phyloP scores from a whole-genome alignment of 495 filamentous ascomycete species.

The Cudoniella acicularis region DNA sequence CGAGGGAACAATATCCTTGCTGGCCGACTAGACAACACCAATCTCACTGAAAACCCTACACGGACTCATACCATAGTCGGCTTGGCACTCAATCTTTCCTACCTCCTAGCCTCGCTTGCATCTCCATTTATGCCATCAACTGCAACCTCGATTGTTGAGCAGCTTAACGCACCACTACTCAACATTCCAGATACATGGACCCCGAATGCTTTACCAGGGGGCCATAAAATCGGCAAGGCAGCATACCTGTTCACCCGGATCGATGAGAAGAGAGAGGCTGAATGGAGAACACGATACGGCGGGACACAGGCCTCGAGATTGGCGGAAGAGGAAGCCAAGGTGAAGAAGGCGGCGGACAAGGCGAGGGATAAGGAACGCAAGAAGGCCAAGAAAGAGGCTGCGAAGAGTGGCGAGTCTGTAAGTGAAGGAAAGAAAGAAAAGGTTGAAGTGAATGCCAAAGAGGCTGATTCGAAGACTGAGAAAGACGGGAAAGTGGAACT shows the following conservation, averaged over 20 bases:
- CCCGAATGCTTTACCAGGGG: constrained; percentile 55
- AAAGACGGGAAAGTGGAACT: constrained; percentile 11
- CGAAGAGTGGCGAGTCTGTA: not conserved
- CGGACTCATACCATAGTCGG: constrained; percentile 74
- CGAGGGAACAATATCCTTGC: constrained; percentile 77
- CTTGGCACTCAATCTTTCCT: constrained; percentile 74
- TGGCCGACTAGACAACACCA: constrained; percentile 78
- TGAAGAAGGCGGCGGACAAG: constrained; percentile 57
- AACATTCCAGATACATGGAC: constrained; percentile 72
- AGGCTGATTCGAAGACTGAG: constrained; percentile 10
- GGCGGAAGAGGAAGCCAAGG: constrained; percentile 62
- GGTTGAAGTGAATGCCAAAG: constrained; percentile 1
- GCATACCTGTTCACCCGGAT: constrained; percentile 81
- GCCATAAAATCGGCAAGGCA: constrained; percentile 79
- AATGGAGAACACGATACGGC: constrained; percentile 80
- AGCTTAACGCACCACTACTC: constrained; percentile 62
- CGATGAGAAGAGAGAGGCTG: constrained; percentile 72
- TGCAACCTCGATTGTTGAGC: constrained; percentile 66
- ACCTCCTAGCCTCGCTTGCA: constrained; percentile 72
- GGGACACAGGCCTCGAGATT: constrained; percentile 57
- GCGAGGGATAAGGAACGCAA: constrained; percentile 43
- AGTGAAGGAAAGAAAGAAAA: not conserved
- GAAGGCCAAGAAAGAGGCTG: constrained; percentile 37
- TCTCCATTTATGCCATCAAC: constrained; percentile 85
- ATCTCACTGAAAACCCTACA: constrained; percentile 67